Evolutionary conservation across 1,284 basidiomycete genomes (phyloP), one percentile per base, ranked within the genome.

Genomic region (Ceratobasidium sp.): DNA sequence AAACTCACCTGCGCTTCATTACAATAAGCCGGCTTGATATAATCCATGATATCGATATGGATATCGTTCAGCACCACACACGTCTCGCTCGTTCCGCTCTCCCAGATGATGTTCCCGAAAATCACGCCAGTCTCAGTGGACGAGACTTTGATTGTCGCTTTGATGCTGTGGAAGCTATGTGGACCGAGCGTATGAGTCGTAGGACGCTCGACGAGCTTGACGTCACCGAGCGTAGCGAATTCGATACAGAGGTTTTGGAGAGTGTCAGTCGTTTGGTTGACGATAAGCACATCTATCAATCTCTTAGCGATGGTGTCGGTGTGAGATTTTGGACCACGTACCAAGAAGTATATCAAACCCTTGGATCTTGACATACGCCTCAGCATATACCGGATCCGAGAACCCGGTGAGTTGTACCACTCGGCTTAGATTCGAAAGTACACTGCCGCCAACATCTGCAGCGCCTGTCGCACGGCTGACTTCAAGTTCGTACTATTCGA

Each of bases 41-140:
- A 99, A 86, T 99, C 97, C 95, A 99, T 97, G 82, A 99, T 99
- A 86, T 99, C 98, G 81, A 99, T 96, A 86, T 99, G 97, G 79
- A 99, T 97, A 86, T 99, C 97, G 85, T 97, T 98, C 83, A 99
- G 86, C 68, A 99, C 97, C 53, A 96, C 96, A 85, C 92, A 96
- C 67, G 92, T 92, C 84, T 97, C 95, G 0, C 92, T 89, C 82
- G 97, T 92, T 66, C 93, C 94, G 81, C 83, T 82, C 82, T 97
- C 96, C 93, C 98, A 99, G 23, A 98, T 92, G 81, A 99, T 98
- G 85, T 97, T 98, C 56, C 97, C 97, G 82, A 99, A 99, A 83
- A 99, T 98, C 81, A 98, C 97, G 55, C 97, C 97, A 1, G 97
- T 99, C 86, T 99, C 97, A 3, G 97, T 99, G 20, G 95, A 97